A percentile compares a stretch with the other conserved stretches of the same genome.
phyloP scores from a whole-genome alignment of 345 rosid genomes.

The Pistacia atlantica region DNA sequence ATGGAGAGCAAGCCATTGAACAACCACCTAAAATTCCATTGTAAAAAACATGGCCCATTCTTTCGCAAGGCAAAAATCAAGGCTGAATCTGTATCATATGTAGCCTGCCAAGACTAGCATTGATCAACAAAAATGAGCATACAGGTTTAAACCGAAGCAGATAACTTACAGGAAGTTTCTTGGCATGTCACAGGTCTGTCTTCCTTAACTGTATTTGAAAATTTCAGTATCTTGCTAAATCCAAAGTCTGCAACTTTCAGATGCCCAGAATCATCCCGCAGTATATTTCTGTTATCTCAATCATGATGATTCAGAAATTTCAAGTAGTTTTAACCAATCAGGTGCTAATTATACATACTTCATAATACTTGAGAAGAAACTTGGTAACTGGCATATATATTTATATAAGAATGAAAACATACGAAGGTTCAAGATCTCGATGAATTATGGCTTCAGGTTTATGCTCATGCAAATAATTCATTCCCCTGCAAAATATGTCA shows the following conservation, averaged over 20 bases:
- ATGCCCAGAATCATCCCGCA: conserved; percentile 80
- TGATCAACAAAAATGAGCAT: not conserved
- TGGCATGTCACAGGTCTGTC: conserved; percentile 50
- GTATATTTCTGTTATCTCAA: conserved; percentile 69
- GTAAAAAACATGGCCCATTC: not conserved
- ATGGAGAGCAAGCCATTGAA: not conserved
- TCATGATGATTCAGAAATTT: conserved; percentile 43
- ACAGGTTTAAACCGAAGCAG: conserved; percentile 5
- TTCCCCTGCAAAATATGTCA: conserved; percentile 60
- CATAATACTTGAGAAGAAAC: conserved; percentile 12
- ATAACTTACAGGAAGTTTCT: conserved; percentile 65
- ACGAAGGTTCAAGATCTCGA: conserved; percentile 85
- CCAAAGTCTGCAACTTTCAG: conserved; percentile 79
- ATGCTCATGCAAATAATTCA: conserved; percentile 84
- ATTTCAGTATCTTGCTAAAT: conserved; percentile 62
- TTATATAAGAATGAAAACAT: conserved; percentile 39
- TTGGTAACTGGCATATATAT: not conserved
- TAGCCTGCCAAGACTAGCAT: not conserved
- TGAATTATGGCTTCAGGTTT: conserved; percentile 86
- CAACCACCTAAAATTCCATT: conserved; percentile 8
- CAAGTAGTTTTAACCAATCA: conserved; percentile 26
- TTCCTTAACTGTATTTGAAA: conserved; percentile 60
- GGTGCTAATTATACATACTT: conserved; percentile 7
- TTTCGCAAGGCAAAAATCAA: conserved; percentile 14
- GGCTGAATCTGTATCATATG: not conserved